These are phyloP conservation scores for Lenwebbia sp. DNA, from an alignment of 345 rosid species.

Conservation along the genomic window DNA sequence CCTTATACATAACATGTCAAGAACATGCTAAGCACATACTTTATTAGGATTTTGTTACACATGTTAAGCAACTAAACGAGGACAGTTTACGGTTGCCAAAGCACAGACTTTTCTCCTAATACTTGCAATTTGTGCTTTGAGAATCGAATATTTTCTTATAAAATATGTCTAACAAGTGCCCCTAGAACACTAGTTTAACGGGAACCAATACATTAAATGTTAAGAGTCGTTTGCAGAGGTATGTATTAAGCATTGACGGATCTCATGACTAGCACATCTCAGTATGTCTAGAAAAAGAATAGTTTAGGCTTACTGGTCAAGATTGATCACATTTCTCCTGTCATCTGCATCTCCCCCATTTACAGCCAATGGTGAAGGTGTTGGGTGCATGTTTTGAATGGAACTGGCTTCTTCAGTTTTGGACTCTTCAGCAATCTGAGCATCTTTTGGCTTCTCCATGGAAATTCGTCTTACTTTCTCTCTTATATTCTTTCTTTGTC, in stretches of 20 bases:
- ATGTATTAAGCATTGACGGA: not conserved
- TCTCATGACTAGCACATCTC: not conserved
- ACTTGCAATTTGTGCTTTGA: too few relatives aligned
- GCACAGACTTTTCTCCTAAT: too few relatives aligned
- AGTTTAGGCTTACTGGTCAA: slow-evolving; percentile 47
- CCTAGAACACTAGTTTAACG: too few relatives aligned
- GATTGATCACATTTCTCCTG: slow-evolving; percentile 33
- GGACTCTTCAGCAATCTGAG: not conserved
- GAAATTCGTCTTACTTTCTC: not conserved
- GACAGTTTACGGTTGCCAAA: too few relatives aligned
- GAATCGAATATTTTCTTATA: too few relatives aligned
- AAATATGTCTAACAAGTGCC: too few relatives aligned
- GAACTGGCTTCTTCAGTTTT: not conserved
- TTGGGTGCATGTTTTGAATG: not conserved
- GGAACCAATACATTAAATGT: not conserved
- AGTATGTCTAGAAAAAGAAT: not conserved
- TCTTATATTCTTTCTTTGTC: slow-evolving; percentile 1
- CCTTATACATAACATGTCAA: too few relatives aligned
- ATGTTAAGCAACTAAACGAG: too few relatives aligned
- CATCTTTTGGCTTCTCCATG: not conserved
- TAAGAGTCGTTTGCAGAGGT: not conserved
- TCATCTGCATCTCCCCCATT: slow-evolving; percentile 13
- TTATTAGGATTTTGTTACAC: too few relatives aligned
- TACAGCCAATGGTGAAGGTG: not conserved
- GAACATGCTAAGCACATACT: too few relatives aligned